These are phyloP conservation scores for Geopyxis carbonaria DNA, from an alignment of 495 filamentous ascomycete species.

Conservation along the genomic window DNA sequence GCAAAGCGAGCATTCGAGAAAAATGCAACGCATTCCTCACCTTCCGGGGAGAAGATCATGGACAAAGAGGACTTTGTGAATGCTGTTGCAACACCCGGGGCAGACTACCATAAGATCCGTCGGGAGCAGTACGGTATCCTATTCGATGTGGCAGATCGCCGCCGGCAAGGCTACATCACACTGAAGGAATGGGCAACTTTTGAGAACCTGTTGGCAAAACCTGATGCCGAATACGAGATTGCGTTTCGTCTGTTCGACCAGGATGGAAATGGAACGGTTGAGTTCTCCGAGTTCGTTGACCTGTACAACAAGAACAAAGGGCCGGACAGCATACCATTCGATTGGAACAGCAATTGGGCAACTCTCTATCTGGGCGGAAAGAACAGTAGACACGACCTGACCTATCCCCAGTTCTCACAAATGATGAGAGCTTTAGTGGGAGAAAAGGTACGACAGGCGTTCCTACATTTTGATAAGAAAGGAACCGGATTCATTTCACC, in stretches of 20 bases:
- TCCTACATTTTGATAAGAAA: conserved; percentile 78
- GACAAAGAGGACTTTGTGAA: conserved; percentile 69
- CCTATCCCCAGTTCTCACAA: conserved; percentile 93
- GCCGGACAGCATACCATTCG: conserved; percentile 66
- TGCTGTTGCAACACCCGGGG: conserved; percentile 69
- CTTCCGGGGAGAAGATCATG: conserved; percentile 64
- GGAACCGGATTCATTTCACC: conserved; percentile 96
- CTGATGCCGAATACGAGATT: conserved; percentile 97
- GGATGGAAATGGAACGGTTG: conserved; percentile 62
- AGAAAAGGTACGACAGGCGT: conserved; percentile 87
- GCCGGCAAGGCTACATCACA: conserved; percentile 48
- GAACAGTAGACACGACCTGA: conserved; percentile 69
- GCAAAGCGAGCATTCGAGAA: conserved; percentile 42
- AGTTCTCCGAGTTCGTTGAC: conserved; percentile 67
- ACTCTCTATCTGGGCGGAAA: conserved; percentile 77
- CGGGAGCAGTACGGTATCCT: conserved; percentile 86
- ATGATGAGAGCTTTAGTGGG: conserved; percentile 94
- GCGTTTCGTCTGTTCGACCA: conserved; percentile 90
- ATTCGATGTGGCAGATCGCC: conserved; percentile 73
- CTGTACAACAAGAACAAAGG: conserved; percentile 74
- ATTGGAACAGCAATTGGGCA: conserved; percentile 97
- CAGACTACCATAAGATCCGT: conserved; percentile 97
- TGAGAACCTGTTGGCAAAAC: conserved; percentile 80
- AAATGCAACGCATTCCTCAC: conserved; percentile 53
- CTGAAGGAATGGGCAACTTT: conserved; percentile 81